phyloP scores from a whole-genome alignment of 2,329 filamentous ascomycete genomes.

The Ophiosphaerella narmari region DNA sequence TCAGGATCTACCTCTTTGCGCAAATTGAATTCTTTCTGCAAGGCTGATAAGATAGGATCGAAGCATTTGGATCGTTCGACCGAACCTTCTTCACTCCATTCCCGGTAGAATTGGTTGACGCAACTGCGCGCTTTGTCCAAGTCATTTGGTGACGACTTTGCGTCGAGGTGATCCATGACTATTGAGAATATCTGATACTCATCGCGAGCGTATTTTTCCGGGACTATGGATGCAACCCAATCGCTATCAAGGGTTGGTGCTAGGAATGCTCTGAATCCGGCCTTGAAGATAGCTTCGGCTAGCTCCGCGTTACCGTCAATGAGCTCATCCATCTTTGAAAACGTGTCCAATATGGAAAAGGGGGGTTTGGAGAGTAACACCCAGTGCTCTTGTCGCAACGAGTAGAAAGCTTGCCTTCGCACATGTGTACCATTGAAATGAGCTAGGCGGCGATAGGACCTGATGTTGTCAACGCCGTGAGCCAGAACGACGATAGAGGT shows the following conservation, averaged over 20 bases:
- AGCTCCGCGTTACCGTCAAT: conserved; percentile 88
- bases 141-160: conserved; percentile 72
- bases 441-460: conserved; percentile 81
- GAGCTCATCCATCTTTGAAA: conserved; percentile 80
- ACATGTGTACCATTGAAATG: conserved; percentile 92
- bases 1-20: conserved; percentile 14
- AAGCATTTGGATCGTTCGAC: conserved; percentile 79
- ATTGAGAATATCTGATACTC: conserved; percentile 41
- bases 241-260: conserved; percentile 38
- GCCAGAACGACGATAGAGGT: too few species aligned
- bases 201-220: conserved; percentile 32
- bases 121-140: conserved; percentile 92
- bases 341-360: conserved; percentile 79
- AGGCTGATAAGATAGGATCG: conserved; percentile 69
- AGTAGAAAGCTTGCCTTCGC: conserved; percentile 90
- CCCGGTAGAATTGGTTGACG: conserved; percentile 89
- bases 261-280: conserved; percentile 41
- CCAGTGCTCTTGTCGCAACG: conserved; percentile 82
- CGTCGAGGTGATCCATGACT: conserved; percentile 69
- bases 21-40: conserved; percentile 57
- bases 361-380: conserved; percentile 78
- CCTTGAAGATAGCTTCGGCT: conserved; percentile 74
- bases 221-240: conserved; percentile 39
- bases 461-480: conserved; percentile 40
- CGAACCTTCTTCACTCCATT: conserved; percentile 83